Conservation (phyloP, 2,329 filamentous ascomycete genomes). For the Rhexocercosporidium sp. region DNA sequence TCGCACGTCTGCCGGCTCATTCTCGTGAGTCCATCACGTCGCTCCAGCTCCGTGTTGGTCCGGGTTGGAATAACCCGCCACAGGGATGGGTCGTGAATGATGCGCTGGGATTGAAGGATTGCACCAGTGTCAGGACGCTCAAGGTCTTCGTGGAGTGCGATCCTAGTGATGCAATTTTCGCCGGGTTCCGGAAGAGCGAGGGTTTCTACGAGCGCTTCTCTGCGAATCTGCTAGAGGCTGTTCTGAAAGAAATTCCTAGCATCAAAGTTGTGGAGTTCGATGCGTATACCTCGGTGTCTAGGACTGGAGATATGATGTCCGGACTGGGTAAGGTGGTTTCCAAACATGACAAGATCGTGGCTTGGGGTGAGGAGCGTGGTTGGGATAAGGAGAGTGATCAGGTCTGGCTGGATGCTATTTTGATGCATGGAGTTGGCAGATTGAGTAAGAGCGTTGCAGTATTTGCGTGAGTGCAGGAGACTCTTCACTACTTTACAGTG, state of each 20-base stretch:
- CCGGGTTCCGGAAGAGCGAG: constrained; percentile 63
- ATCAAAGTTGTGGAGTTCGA: constrained; percentile 70
- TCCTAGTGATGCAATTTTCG: constrained; percentile 69
- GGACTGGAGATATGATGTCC: constrained; percentile 67
- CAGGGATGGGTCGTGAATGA: constrained; percentile 71
- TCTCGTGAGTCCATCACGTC: constrained; percentile 66
- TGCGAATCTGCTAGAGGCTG: constrained; percentile 57
- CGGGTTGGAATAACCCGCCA: constrained; percentile 74
- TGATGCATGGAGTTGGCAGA: constrained; percentile 28
- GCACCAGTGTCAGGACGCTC: constrained; percentile 61
- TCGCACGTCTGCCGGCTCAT: constrained; percentile 66
- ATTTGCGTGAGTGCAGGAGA: constrained; percentile 16
- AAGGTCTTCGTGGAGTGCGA: constrained; percentile 76
- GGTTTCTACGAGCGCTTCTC: constrained; percentile 76
- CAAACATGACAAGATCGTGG: constrained; percentile 56
- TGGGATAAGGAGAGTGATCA: constrained; percentile 59
- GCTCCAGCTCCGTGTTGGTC: constrained; percentile 73
- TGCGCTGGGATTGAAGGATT: constrained; percentile 67
- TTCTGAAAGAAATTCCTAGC: constrained; percentile 62
- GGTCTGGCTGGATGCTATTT: constrained; percentile 35
- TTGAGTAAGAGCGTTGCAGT: constrained; percentile 27
- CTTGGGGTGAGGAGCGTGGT: constrained; percentile 70
- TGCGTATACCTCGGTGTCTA: constrained; percentile 68
- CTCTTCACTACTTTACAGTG: neutral
- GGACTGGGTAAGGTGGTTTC: constrained; percentile 60